A percentile compares a stretch with the other conserved stretches of the same genome.
Conservation (phyloP, 768 basidiomycete genomes). For the Clitopilus passeckerianus region DNA sequence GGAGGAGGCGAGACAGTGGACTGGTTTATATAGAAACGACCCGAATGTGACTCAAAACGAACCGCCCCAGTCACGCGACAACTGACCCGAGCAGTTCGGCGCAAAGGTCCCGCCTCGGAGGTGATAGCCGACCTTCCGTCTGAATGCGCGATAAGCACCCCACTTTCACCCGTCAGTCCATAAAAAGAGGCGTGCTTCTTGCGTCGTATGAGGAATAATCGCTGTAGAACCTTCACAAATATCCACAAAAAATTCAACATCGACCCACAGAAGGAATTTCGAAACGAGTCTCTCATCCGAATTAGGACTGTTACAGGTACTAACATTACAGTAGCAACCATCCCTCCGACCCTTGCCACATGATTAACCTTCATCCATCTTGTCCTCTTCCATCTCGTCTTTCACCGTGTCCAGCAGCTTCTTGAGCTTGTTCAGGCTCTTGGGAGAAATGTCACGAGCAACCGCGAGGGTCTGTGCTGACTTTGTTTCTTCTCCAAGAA, state of each 20-base stretch:
- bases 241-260: slow-evolving; percentile 21
- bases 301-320: neutral
- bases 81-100: slow-evolving; percentile 7
- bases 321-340: neutral
- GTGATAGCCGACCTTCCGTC: slow-evolving; percentile 6
- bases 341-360: slow-evolving; percentile 1
- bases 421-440: slow-evolving; percentile 79
- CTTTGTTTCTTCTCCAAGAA: slow-evolving; percentile 72
- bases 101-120: slow-evolving; percentile 8
- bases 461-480: slow-evolving; percentile 83
- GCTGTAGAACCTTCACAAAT: slow-evolving; percentile 24
- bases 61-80: slow-evolving; percentile 12
- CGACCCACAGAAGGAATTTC: neutral
- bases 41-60: slow-evolving; percentile 11
- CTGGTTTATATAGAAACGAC: slow-evolving; percentile 19
- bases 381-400: slow-evolving; percentile 55
- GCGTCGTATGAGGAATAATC: slow-evolving; percentile 1
- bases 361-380: slow-evolving; percentile 81
- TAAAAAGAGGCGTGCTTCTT: slow-evolving; percentile 3
- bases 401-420: slow-evolving; percentile 67
- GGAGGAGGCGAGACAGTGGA: slow-evolving; percentile 11
- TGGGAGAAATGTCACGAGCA: slow-evolving; percentile 92
- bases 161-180: slow-evolving; percentile 5
- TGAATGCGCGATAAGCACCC: slow-evolving; percentile 19
- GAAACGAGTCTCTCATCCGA: neutral